Evolutionary conservation across 495 filamentous ascomycete genomes (phyloP), one percentile per base, ranked within the genome.

Genomic region (Penicillium mononematosum): DNA sequence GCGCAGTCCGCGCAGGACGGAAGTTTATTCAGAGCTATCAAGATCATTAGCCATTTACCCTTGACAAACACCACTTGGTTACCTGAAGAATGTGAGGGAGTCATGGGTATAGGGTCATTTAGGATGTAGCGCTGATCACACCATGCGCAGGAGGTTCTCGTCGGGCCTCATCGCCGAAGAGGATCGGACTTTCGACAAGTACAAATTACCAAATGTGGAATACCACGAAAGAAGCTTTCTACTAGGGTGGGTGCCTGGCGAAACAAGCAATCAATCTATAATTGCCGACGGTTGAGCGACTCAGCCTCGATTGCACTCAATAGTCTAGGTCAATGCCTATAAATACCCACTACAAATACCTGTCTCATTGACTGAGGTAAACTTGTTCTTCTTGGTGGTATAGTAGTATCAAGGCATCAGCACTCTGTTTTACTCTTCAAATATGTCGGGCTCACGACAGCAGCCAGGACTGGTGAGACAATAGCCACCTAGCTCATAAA

Each of bases 381-480:
- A 1, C 1, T 19, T 17, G n/a, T 7, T 34, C 24, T 48, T 12
- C 7, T 3, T 19, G 14, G 9, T 4, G 29, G 4, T 9, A 3
- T 5, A 48, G 17, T 48, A 20, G 2, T 8, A 14, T 32, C 11
- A 25, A 0, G 20, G 12, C 9, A 48, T 31, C 5, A 32, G 4
- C 45, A 48, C n/a, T 14, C 31, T 20, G 4, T 32, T 29, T 5
- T 12, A 7, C n/a, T 39, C 29, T 10, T 48, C 11, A 7, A 4
- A 2, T 32, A 53, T 53, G 50, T 53, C 50, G 11, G 38, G 25
- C 4, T 43, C 50, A 48, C 52, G 53, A 45, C 53, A 55, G 34
- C 53, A 55, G 38, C 56, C 56, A 2, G 60, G 60, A 12, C 48
- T 62, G 27, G 53, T 55, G 17, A 55, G 53, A 41, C 4, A 17